These are phyloP conservation scores for Globisporangium barbulae DNA, from an alignment of 352 stramenopile genomes.

Conservation along the genomic window DNA sequence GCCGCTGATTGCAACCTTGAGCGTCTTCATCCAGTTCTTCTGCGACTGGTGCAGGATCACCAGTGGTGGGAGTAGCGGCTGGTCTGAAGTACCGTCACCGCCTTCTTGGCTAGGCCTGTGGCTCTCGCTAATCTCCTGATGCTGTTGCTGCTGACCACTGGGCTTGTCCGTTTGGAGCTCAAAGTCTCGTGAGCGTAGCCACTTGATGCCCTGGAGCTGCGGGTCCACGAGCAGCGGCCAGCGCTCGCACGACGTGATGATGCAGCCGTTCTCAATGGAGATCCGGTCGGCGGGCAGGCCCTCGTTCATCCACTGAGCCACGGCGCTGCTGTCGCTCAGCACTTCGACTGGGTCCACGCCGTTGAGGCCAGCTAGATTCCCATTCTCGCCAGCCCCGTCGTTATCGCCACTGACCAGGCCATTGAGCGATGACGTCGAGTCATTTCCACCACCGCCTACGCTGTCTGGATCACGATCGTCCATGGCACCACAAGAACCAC, in stretches of 20 bases:
- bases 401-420: not conserved
- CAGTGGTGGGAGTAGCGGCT: constrained; percentile 25
- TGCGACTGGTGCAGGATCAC: constrained; percentile 73
- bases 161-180: not conserved
- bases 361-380: not conserved
- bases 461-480: not conserved
- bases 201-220: constrained; percentile 88
- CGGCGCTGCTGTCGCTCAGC: constrained; percentile 76
- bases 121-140: not conserved
- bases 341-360: constrained; percentile 84
- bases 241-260: constrained; percentile 84
- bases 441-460: not conserved
- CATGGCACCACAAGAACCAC: not conserved
- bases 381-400: constrained; percentile 1
- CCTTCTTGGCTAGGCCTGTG: not conserved
- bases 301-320: constrained; percentile 93
- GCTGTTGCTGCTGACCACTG: not conserved
- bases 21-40: constrained; percentile 71
- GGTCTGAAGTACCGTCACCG: not conserved
- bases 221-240: constrained; percentile 91
- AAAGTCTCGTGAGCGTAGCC: constrained; percentile 71
- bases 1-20: constrained; percentile 69
- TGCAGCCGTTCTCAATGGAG: constrained; percentile 91
- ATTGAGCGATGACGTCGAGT: constrained; percentile 5
- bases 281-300: constrained; percentile 88